Evolutionary conservation across 306 rosid genomes (phyloP).

Genomic region (Sindora glabra): DNA sequence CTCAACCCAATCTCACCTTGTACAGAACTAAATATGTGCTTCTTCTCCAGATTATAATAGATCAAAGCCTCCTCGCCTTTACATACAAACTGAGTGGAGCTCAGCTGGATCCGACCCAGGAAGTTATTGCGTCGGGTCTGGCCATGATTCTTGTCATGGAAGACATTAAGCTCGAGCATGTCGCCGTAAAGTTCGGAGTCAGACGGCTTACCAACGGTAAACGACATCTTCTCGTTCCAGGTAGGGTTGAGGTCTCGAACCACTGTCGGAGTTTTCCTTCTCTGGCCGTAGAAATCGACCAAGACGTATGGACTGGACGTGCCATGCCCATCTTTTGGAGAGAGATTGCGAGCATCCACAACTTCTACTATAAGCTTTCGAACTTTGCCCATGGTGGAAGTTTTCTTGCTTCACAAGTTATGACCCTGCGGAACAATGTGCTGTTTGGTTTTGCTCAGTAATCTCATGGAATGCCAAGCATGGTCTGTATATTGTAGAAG

Average conservation of each 20-base stretch:
- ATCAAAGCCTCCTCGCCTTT: constrained; percentile 92
- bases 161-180: constrained; percentile 53
- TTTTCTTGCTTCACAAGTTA: neutral
- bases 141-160: constrained; percentile 52
- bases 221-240: constrained; percentile 71
- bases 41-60: constrained; percentile 58
- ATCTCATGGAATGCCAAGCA: neutral
- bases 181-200: constrained; percentile 58
- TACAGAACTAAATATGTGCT: constrained; percentile 35
- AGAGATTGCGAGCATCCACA: constrained; percentile 71
- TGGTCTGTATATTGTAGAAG: neutral
- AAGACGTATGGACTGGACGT: constrained; percentile 69
- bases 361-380: constrained; percentile 68
- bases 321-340: constrained; percentile 72
- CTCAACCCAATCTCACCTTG: constrained; percentile 76
- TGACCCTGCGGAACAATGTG: neutral
- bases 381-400: constrained; percentile 20
- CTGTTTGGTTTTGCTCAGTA: neutral
- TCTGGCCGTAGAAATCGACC: constrained; percentile 66
- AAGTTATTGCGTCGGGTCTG: constrained; percentile 56
- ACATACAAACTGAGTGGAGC: constrained; percentile 57
- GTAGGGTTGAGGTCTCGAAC: constrained; percentile 52
- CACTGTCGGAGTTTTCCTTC: constrained; percentile 40
- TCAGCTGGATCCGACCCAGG: constrained; percentile 52
- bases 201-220: constrained; percentile 44